Percentiles rank a stretch among this genome's conserved stretches.
Evolutionary conservation across 1,284 basidiomycete genomes (phyloP).

Genomic region (Trichosporon ovoides): DNA sequence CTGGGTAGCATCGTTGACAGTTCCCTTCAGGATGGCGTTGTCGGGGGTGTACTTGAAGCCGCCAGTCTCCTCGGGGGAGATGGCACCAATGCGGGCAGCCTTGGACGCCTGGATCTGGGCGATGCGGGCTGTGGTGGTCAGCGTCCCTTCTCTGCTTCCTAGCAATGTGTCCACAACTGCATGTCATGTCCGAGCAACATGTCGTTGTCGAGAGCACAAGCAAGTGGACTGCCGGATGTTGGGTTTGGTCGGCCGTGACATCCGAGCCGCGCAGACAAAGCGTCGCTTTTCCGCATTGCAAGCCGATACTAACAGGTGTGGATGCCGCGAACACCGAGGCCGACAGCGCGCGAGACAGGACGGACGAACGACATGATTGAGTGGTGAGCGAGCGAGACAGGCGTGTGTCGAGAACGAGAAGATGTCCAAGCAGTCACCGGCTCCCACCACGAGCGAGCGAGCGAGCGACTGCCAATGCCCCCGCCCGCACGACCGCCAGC

Average conservation of each 20-base stretch:
- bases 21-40: slow-evolving; percentile 73
- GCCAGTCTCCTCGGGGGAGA: slow-evolving; percentile 43
- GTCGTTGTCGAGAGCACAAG: background rate
- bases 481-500: background rate
- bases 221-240: background rate
- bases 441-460: too few species aligned
- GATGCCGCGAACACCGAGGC: slow-evolving; percentile 35
- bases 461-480: background rate
- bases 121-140: slow-evolving; percentile 30
- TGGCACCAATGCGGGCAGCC: slow-evolving; percentile 19
- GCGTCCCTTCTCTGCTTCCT: background rate
- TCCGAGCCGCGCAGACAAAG: background rate
- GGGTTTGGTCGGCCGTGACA: too few species aligned
- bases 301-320: slow-evolving; percentile 36
- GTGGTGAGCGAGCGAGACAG: slow-evolving; percentile 9
- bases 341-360: slow-evolving; percentile 28
- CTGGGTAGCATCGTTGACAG: slow-evolving; percentile 88
- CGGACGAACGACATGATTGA: slow-evolving; percentile 40
- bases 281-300: background rate
- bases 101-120: slow-evolving; percentile 33
- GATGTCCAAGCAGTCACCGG: background rate
- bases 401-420: background rate
- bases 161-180: background rate
- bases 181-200: background rate
- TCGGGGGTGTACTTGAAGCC: slow-evolving; percentile 49